Evolutionary conservation across 768 basidiomycete species (phyloP).

Genomic region (Podaxis carcinomalis): DNA sequence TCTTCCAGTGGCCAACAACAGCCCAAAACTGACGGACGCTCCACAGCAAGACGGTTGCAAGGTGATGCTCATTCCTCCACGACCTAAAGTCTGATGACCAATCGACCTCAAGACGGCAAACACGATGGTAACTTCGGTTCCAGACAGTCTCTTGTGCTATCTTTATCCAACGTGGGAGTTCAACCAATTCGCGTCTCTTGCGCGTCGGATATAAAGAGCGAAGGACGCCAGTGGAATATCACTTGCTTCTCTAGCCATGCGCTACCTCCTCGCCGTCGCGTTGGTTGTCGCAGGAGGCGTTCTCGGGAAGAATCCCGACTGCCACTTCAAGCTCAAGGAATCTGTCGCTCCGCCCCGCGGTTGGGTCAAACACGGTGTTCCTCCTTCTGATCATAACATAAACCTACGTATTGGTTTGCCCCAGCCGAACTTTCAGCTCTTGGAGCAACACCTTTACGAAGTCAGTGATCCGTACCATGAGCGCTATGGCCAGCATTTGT

Average conservation of each 20-base stretch:
- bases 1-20: too few species aligned
- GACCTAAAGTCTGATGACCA: not conserved
- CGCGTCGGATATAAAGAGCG: not conserved
- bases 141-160: not conserved
- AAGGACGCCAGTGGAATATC: not conserved
- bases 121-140: not conserved
- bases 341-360: conserved; percentile 34
- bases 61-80: not conserved
- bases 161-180: conserved; percentile 8
- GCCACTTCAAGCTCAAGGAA: conserved; percentile 28
- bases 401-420: conserved; percentile 55
- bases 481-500: conserved; percentile 50
- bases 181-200: not conserved
- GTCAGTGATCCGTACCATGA: conserved; percentile 51
- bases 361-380: conserved; percentile 43
- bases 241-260: not conserved
- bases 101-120: too few species aligned
- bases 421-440: conserved; percentile 42
- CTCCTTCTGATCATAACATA: conserved; percentile 42
- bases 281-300: conserved; percentile 13
- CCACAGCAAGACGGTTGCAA: too few species aligned
- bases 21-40: too few species aligned
- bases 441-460: conserved; percentile 50
- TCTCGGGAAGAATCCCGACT: conserved; percentile 18
- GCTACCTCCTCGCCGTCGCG: not conserved